A percentile compares a stretch with the other conserved stretches of the same genome.
Evolutionary conservation across 805 yeast genomes (phyloP).

Genomic region (Trichomonascus vanleenenianus): DNA sequence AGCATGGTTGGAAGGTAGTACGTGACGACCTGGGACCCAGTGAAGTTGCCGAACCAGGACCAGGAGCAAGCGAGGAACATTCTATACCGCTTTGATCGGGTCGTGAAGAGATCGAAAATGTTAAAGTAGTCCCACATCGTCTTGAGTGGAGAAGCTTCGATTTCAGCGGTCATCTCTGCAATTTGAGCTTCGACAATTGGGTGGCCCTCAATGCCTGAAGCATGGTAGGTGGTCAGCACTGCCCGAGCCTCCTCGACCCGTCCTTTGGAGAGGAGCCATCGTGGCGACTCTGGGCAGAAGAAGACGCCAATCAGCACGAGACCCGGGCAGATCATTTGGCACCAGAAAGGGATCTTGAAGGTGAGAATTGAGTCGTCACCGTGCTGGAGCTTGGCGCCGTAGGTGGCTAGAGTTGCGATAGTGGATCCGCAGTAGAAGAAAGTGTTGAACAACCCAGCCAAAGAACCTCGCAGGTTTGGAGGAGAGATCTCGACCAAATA

Average conservation of each 20-base stretch:
- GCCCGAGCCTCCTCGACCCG: conserved; percentile 22
- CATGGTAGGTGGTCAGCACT: conserved; percentile 15
- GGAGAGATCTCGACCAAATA: conserved; percentile 17
- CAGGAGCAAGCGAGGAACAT: conserved; percentile 12
- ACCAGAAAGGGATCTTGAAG: conserved; percentile 16
- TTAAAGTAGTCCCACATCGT: conserved; percentile 18
- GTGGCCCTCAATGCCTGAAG: conserved; percentile 9
- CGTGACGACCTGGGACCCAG: conserved; percentile 15
- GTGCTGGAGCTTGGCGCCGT: conserved; percentile 2
- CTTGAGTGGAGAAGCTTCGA: conserved; percentile 16
- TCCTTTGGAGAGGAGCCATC: conserved; percentile 25
- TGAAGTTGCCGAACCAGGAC: conserved; percentile 13
- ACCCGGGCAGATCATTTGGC: conserved; percentile 40
- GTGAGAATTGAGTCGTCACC: conserved; percentile 4
- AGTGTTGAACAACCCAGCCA: conserved; percentile 16
- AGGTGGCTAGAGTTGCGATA: conserved; percentile 4
- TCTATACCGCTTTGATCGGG: conserved; percentile 14
- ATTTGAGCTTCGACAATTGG: conserved; percentile 15
- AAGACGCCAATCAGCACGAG: conserved; percentile 35
- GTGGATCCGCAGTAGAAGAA: conserved; percentile 7
- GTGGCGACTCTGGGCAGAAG: conserved; percentile 44
- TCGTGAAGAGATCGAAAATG: conserved; percentile 11
- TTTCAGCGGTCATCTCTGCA: conserved; percentile 13
- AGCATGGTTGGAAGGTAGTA: conserved; percentile 14
- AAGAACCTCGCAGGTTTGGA: conserved; percentile 14